A percentile compares a stretch with the other conserved stretches of the same genome.
Evolutionary conservation across 129 eudicot genomes (phyloP).

Genomic region (Pseudognaphalium luteoalbum): DNA sequence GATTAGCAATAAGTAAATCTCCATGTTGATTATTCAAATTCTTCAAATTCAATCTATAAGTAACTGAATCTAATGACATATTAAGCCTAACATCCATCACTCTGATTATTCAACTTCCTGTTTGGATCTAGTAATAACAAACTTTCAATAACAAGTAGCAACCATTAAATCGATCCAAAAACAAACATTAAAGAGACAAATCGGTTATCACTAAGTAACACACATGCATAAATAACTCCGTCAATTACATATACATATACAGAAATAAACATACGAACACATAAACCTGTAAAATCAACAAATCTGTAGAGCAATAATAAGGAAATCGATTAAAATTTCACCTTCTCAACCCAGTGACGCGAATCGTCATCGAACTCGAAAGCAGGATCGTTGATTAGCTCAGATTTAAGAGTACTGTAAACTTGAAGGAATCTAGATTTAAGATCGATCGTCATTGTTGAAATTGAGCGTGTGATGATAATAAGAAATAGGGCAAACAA

Average conservation of each 20-base stretch:
- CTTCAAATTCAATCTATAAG: constrained; percentile 1
- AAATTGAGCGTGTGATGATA: background rate
- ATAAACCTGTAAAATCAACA: background rate
- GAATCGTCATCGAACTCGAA: constrained; percentile 75
- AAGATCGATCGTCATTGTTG: constrained; percentile 55
- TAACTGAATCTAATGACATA: background rate
- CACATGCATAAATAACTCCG: background rate
- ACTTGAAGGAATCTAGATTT: constrained; percentile 62
- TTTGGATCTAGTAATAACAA: constrained; percentile 1
- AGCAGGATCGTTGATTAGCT: constrained; percentile 69
- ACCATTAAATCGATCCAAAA: background rate
- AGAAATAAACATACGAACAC: background rate
- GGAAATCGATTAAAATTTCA: constrained; percentile 18
- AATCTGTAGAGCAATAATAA: background rate
- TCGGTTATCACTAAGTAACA: background rate
- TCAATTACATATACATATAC: no score
- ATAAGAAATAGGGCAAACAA: background rate
- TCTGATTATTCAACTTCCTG: constrained; percentile 7
- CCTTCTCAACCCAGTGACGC: constrained; percentile 88
- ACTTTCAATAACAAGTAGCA: background rate
- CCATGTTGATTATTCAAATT: background rate
- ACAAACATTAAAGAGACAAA: background rate
- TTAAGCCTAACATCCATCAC: constrained; percentile 3
- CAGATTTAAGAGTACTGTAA: constrained; percentile 60
- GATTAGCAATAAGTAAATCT: background rate